Conservation (phyloP, 164 flowering plant species). For the Paratinospora sagittata region DNA sequence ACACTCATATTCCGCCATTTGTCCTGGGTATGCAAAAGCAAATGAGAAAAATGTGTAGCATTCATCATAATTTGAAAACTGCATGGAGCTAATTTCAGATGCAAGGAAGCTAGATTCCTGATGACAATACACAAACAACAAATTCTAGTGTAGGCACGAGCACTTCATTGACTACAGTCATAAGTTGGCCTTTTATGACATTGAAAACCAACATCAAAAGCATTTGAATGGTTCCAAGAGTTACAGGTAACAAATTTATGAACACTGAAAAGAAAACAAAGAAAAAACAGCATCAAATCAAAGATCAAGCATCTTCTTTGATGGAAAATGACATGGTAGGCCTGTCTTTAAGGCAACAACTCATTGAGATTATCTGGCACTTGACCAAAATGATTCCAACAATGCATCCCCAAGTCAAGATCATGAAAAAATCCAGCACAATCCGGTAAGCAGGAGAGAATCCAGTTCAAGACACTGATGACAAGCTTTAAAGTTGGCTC, state of each 20-base stretch:
- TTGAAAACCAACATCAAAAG: background rate
- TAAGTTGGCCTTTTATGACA: background rate
- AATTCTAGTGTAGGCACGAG: background rate
- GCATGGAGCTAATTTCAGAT: background rate
- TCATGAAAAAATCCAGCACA: background rate
- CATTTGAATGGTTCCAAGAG: background rate
- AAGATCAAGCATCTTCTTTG: background rate
- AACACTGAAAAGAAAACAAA: background rate
- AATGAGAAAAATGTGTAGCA: background rate
- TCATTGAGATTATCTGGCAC: background rate
- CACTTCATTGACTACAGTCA: background rate
- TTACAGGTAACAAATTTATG: background rate
- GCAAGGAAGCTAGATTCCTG: too few species aligned
- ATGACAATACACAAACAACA: background rate
- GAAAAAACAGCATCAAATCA: background rate
- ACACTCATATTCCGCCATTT: constrained; percentile 82
- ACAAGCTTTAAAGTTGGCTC: background rate
- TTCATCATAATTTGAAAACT: background rate
- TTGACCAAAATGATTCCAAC: background rate
- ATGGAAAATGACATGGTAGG: background rate
- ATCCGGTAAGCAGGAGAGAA: too few species aligned
- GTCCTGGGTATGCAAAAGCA: constrained; percentile 34
- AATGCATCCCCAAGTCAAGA: too few species aligned
- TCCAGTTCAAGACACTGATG: background rate
- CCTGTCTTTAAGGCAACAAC: background rate